A percentile compares a stretch with the other conserved stretches of the same genome.
phyloP scores from a whole-genome alignment of 805 yeast genomes.

The Candida pseudoglaebosa region DNA sequence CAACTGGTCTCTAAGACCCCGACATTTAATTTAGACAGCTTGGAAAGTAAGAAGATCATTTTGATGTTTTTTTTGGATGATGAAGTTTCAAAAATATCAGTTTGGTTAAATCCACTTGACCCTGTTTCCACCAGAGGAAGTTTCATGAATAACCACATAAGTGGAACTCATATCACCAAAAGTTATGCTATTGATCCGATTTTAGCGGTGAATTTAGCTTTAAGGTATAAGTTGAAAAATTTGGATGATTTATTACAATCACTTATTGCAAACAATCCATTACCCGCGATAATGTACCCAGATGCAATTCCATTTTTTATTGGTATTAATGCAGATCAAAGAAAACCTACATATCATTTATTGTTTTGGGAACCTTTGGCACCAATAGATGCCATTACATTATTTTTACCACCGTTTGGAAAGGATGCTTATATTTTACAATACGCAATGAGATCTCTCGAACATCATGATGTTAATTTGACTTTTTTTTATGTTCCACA shows the following conservation, averaged over 20 bases:
- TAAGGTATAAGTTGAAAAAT: constrained; percentile 48
- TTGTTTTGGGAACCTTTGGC: constrained; percentile 72
- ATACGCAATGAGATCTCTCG: constrained; percentile 86
- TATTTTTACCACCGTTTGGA: constrained; percentile 73
- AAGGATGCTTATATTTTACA: constrained; percentile 68
- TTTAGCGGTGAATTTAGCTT: constrained; percentile 67
- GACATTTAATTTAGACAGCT: constrained; percentile 19
- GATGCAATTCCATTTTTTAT: constrained; percentile 55
- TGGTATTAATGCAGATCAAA: constrained; percentile 33
- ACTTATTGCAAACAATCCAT: constrained; percentile 54
- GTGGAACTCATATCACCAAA: constrained; percentile 41
- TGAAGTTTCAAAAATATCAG: constrained; percentile 66
- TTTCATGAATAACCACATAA: constrained; percentile 27
- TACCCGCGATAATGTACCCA: constrained; percentile 51
- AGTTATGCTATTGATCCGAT: constrained; percentile 69
- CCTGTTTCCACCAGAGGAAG: constrained; percentile 26
- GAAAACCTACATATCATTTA: constrained; percentile 36
- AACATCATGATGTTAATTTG: constrained; percentile 77
- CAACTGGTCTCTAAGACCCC: constrained; percentile 18
- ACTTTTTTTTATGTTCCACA: constrained; percentile 98
- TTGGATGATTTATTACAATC: constrained; percentile 37
- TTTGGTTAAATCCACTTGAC: constrained; percentile 62
- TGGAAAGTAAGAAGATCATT: constrained; percentile 50
- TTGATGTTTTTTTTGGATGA: constrained; percentile 64
- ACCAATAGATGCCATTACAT: constrained; percentile 81